A percentile compares a stretch with the other conserved stretches of the same genome.
Conservation (phyloP, 352 stramenopile species). For the Globisporangium polare region DNA sequence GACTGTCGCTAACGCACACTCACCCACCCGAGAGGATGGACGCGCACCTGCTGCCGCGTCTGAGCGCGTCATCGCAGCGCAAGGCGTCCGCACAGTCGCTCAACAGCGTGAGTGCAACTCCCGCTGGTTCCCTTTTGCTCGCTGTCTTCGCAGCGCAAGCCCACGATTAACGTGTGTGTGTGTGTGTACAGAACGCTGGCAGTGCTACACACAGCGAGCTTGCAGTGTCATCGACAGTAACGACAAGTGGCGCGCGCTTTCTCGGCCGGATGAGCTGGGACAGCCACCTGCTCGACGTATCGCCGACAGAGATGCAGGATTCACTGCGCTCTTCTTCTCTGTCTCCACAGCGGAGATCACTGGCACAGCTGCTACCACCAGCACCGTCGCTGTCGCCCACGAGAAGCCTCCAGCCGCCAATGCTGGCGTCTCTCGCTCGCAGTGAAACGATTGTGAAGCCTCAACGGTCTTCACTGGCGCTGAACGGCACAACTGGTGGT, state of each 20-base stretch:
- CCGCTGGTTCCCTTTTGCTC: background rate
- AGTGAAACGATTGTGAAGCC: background rate
- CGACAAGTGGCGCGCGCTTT: slow-evolving; percentile 14
- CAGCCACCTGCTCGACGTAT: slow-evolving; percentile 35
- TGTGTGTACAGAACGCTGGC: background rate
- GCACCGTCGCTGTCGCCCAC: background rate
- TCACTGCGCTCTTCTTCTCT: slow-evolving; percentile 1
- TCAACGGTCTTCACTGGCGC: background rate
- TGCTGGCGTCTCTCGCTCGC: background rate
- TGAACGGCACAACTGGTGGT: background rate
- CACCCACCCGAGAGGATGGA: background rate
- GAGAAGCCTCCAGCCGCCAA: background rate
- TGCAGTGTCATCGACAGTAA: background rate
- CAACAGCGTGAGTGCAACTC: background rate
- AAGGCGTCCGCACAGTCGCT: background rate
- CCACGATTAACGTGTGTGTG: too few species aligned
- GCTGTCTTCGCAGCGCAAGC: background rate
- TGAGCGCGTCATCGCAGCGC: background rate
- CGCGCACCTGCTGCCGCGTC: background rate
- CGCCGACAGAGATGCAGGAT: background rate
- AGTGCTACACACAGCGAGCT: background rate
- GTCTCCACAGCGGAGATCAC: background rate
- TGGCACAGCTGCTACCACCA: background rate
- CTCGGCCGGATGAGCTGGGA: slow-evolving; percentile 59
- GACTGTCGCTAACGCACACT: background rate